Evolutionary conservation across 83 land plant genomes (phyloP), one percentile per base, ranked within the genome.

Genomic region (Diphasiastrum complanatum): DNA sequence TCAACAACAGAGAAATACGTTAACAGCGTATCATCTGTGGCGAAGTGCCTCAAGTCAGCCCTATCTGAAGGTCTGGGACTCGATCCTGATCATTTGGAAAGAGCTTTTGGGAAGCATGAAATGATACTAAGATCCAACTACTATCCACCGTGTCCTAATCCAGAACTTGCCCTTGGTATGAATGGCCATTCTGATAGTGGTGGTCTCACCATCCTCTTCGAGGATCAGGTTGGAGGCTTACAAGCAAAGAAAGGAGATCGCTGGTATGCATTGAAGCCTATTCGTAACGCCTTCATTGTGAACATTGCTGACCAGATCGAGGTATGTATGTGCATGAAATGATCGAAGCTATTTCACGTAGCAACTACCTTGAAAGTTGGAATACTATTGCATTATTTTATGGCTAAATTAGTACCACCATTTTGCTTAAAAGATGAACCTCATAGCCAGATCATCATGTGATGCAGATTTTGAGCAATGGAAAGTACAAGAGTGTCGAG

Each of bases 381-480:
- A n/a, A n/a, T n/a, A n/a, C n/a, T n/a, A 40, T 40, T 40, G 43
- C 43, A 40, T 8, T 16, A 40, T 40, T 40, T 40, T 40, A 40
- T 40, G 16, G 16, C 43, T 40, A 16, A 16, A 40, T 40, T 8
- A 40, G 16, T 16, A 40, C 43, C 43, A 40, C 43, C 43, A 8
- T 40, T 16, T 16, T 40, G 12, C 16, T 16, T 40, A 40, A 8
- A 40, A 40, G 43, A 40, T 16, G n/a, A 40, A 40, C 43, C 8
- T 8, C 16, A 16, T 40, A 40, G 8, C 12, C 12, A 40, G 43
- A 40, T 8, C 43, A 40, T 40, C n/a, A n/a, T n/a, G n/a, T n/a
- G n/a, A n/a, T n/a, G n/a, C n/a, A 55, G 59, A 55, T 55, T 27
- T 30, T 55, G 38, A 55, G 59, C 59, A 55, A 55, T 55, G 59